phyloP scores from a whole-genome alignment of 495 filamentous ascomycete species.

The Aspergillus coremiiformis region DNA sequence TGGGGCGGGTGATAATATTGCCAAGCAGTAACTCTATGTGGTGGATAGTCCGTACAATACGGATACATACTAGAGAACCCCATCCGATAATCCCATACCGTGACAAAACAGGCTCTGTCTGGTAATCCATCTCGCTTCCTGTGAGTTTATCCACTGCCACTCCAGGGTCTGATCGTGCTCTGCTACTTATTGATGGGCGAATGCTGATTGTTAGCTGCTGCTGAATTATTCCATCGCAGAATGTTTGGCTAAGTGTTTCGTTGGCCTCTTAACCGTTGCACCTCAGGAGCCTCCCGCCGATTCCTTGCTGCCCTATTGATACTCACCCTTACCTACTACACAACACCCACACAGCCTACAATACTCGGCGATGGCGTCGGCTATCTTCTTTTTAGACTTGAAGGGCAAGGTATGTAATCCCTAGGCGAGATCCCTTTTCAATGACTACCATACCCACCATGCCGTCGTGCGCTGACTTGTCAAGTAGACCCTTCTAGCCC shows the following conservation, averaged over 20 bases:
- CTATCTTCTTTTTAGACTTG: conserved; percentile 96
- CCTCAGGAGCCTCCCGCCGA: conserved; percentile 11
- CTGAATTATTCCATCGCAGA: conserved; percentile 2
- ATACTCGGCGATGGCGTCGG: conserved; percentile 75
- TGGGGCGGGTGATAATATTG: too few species aligned
- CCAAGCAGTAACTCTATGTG: too few species aligned
- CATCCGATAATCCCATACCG: too few species aligned
- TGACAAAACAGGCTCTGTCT: too few species aligned
- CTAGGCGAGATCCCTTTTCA: not conserved
- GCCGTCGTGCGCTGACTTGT: conserved; percentile 26
- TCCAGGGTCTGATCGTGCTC: too few species aligned
- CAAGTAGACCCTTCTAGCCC: conserved; percentile 84
- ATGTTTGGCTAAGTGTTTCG: conserved; percentile 17
- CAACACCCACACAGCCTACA: conserved; percentile 15
- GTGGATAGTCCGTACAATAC: too few species aligned
- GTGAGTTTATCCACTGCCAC: too few species aligned
- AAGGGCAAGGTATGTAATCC: conserved; percentile 84
- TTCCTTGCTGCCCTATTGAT: conserved; percentile 12
- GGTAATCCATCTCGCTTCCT: too few species aligned
- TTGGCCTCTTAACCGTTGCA: conserved; percentile 13
- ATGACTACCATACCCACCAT: not conserved
- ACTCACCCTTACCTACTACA: conserved; percentile 5
- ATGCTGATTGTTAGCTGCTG: not conserved
- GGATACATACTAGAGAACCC: too few species aligned
- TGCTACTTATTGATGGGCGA: not conserved